Percentiles rank a stretch among this genome's conserved stretches.
These are phyloP conservation scores for Leccinum subtestaceum DNA, from an alignment of 768 basidiomycete genomes.

Conservation along the genomic window DNA sequence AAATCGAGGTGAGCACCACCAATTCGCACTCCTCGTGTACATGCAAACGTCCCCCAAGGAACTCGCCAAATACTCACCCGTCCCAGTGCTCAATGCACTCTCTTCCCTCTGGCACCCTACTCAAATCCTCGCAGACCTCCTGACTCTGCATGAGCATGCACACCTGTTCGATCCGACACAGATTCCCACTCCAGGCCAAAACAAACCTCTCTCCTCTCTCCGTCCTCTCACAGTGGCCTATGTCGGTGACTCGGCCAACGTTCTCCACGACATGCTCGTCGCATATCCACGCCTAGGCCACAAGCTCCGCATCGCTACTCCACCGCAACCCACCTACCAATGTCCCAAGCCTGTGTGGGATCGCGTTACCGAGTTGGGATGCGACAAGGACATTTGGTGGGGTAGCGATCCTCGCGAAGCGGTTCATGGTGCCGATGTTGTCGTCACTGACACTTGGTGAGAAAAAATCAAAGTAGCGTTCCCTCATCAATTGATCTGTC, in stretches of 20 bases:
- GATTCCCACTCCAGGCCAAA: slow-evolving; percentile 11
- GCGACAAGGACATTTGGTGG: slow-evolving; percentile 74
- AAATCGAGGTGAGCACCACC: slow-evolving; percentile 72
- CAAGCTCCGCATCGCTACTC: slow-evolving; percentile 79
- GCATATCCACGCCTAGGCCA: slow-evolving; percentile 91
- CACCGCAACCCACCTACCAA: slow-evolving; percentile 57
- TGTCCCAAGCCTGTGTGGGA: slow-evolving; percentile 77
- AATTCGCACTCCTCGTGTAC: neutral
- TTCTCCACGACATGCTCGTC: slow-evolving; percentile 96
- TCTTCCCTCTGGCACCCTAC: slow-evolving; percentile 97
- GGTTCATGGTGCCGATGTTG: slow-evolving; percentile 86
- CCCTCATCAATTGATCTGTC: neutral
- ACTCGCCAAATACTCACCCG: slow-evolving; percentile 84
- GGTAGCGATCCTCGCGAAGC: slow-evolving; percentile 80
- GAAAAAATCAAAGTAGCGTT: slow-evolving; percentile 10
- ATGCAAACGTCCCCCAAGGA: slow-evolving; percentile 49
- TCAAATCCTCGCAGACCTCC: slow-evolving; percentile 88
- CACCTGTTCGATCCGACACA: slow-evolving; percentile 45
- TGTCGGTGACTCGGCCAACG: slow-evolving; percentile 92
- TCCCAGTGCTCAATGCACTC: slow-evolving; percentile 95
- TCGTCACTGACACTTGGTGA: slow-evolving; percentile 96
- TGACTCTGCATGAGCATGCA: slow-evolving; percentile 81
- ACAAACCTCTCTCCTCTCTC: slow-evolving; percentile 47
- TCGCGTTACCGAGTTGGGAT: slow-evolving; percentile 70
- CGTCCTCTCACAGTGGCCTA: slow-evolving; percentile 87